Conservation (phyloP, 2,329 filamentous ascomycete genomes). For the Myotisia sp. region DNA sequence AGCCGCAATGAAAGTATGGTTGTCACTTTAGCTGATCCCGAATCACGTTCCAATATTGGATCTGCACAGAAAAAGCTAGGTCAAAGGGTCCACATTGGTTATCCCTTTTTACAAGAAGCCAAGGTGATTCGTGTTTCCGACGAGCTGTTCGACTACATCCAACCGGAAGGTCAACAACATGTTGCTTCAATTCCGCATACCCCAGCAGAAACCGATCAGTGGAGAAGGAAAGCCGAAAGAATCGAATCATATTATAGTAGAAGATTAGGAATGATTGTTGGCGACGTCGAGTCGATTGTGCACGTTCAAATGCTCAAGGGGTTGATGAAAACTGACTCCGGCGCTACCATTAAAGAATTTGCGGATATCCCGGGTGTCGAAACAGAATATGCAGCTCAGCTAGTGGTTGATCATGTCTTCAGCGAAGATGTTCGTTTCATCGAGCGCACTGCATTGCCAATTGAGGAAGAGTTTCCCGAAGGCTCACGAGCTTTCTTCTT, state of each 20-base stretch:
- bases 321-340: slow-evolving; percentile 75
- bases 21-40: slow-evolving; percentile 64
- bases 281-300: slow-evolving; percentile 73
- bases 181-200: slow-evolving; percentile 57
- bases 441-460: slow-evolving; percentile 71
- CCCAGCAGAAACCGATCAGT: slow-evolving; percentile 64
- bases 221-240: slow-evolving; percentile 65
- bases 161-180: slow-evolving; percentile 51
- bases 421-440: slow-evolving; percentile 89
- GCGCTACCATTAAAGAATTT: slow-evolving; percentile 86
- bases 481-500: slow-evolving; percentile 81
- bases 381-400: slow-evolving; percentile 79
- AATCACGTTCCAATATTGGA: slow-evolving; percentile 54
- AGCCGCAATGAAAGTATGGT: slow-evolving; percentile 96
- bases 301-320: slow-evolving; percentile 92
- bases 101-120: slow-evolving; percentile 88
- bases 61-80: slow-evolving; percentile 67
- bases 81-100: slow-evolving; percentile 77
- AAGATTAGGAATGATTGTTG: slow-evolving; percentile 74
- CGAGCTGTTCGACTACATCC: slow-evolving; percentile 76
- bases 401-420: slow-evolving; percentile 75
- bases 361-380: slow-evolving; percentile 72
- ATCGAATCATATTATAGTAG: slow-evolving; percentile 85
- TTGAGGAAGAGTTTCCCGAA: slow-evolving; percentile 81
- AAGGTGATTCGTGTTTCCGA: slow-evolving; percentile 81